These are phyloP conservation scores for Zopfia rhizophila DNA, from an alignment of 2,329 filamentous ascomycete genomes.

Conservation along the genomic window DNA sequence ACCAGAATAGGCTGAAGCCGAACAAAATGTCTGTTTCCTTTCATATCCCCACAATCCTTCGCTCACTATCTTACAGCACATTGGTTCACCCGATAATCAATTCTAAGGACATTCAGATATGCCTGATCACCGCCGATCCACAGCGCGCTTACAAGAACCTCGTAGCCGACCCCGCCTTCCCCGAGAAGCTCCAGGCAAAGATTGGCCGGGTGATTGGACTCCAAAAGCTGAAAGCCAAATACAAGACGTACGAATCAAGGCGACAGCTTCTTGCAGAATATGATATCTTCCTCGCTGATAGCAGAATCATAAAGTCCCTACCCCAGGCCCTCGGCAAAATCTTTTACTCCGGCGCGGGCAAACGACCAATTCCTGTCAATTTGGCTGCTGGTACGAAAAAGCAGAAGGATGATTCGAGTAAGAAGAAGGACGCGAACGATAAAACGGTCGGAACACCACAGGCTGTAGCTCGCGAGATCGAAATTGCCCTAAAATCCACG, in stretches of 20 bases:
- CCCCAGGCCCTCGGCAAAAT: conserved; percentile 86
- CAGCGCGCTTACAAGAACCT: conserved; percentile 93
- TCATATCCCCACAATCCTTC: not conserved
- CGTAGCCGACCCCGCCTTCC: conserved; percentile 73
- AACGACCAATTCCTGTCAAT: conserved; percentile 86
- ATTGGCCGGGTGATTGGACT: conserved; percentile 77
- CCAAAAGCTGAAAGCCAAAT: conserved; percentile 87
- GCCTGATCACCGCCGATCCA: conserved; percentile 83
- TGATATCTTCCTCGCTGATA: conserved; percentile 93
- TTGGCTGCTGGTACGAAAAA: conserved; percentile 73
- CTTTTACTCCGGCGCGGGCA: conserved; percentile 85
- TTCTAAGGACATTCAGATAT: conserved; percentile 75
- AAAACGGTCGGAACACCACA: conserved; percentile 65
- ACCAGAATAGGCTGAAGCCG: conserved; percentile 84
- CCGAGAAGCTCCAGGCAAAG: conserved; percentile 58
- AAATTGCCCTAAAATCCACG: conserved; percentile 79
- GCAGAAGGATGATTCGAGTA: conserved; percentile 65
- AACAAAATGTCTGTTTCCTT: conserved; percentile 70
- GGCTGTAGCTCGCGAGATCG: conserved; percentile 82
- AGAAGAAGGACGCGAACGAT: conserved; percentile 48
- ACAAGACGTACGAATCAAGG: conserved; percentile 82
- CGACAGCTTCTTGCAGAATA: conserved; percentile 86
- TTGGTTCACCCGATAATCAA: conserved; percentile 81
- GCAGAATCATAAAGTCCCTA: conserved; percentile 78
- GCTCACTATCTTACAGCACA: conserved; percentile 43